A percentile compares a stretch with the other conserved stretches of the same genome.
Evolutionary conservation across 129 eudicot species (phyloP).

Genomic region (Smallanthus sonchifolius): DNA sequence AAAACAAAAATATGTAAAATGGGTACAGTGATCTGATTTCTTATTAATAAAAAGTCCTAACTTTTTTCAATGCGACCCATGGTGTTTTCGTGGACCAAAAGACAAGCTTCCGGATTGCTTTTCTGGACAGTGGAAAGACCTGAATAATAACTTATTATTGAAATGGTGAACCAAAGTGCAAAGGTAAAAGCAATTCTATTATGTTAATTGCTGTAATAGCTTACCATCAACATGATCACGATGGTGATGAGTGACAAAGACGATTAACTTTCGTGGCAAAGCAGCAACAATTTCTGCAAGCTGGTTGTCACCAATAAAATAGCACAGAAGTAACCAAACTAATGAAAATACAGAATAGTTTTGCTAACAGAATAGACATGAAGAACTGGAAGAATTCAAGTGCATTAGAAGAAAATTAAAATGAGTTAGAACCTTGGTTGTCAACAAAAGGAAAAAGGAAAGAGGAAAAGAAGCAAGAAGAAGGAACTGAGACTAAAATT

Average conservation of each 20-base stretch:
- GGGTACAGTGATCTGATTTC: not conserved
- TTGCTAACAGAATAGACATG: not conserved
- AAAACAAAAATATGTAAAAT: not conserved
- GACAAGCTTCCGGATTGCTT: slow-evolving; percentile 74
- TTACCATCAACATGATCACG: slow-evolving; percentile 94
- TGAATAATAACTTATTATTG: slow-evolving; percentile 23
- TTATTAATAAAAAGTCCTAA: slow-evolving; percentile 8
- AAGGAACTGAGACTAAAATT: not conserved
- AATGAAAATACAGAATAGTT: not conserved
- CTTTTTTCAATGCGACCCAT: slow-evolving; percentile 65
- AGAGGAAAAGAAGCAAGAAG: not conserved
- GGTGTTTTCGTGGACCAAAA: slow-evolving; percentile 84
- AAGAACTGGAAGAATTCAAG: not conserved
- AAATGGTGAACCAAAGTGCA: not conserved
- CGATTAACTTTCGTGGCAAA: slow-evolving; percentile 72
- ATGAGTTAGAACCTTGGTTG: not conserved
- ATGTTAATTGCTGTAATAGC: slow-evolving; percentile 16
- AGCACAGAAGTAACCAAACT: slow-evolving; percentile 8
- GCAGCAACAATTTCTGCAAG: slow-evolving; percentile 72
- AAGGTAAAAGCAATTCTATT: not conserved
- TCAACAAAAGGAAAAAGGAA: not conserved
- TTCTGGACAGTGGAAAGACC: slow-evolving; percentile 88
- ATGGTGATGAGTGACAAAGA: slow-evolving; percentile 92
- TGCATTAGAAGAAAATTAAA: not conserved
- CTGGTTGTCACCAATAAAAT: slow-evolving; percentile 37